These are phyloP conservation scores for Ambrosia hybrid DNA, from an alignment of 140 eudicot species.

Conservation along the genomic window DNA sequence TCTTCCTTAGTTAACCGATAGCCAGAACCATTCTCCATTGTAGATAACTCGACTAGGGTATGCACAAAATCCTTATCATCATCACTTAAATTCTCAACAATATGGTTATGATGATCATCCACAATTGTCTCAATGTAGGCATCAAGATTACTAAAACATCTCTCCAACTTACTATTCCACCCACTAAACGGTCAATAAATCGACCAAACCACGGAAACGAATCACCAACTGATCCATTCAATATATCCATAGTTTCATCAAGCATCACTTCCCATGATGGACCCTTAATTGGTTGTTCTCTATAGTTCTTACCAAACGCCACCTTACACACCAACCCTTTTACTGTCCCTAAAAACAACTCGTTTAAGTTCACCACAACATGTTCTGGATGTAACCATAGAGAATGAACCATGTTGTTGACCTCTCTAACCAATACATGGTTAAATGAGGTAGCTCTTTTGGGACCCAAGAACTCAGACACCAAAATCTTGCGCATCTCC, in stretches of 20 bases:
- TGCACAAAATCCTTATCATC: conserved; percentile 27
- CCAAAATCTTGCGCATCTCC: conserved; percentile 31
- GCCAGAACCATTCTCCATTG: background rate
- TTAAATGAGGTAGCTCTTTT: conserved; percentile 31
- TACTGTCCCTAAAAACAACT: background rate
- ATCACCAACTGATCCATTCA: conserved; percentile 26
- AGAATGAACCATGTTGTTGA: conserved; percentile 10
- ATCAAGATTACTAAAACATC: conserved; percentile 25
- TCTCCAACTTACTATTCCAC: conserved; percentile 15
- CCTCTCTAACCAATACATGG: conserved; percentile 17
- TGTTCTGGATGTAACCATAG: background rate
- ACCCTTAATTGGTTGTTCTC: conserved; percentile 21
- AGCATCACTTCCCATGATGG: conserved; percentile 16
- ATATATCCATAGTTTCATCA: conserved; percentile 21
- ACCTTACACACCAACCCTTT: conserved; percentile 25
- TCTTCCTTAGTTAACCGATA: conserved; percentile 18
- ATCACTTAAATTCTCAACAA: background rate
- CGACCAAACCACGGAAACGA: conserved; percentile 26
- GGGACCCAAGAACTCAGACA: conserved; percentile 29
- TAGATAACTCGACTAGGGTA: background rate
- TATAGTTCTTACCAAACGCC: conserved; percentile 39
- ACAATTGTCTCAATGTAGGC: conserved; percentile 25
- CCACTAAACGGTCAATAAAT: conserved; percentile 27
- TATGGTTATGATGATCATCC: conserved; percentile 17
- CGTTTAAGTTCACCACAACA: conserved; percentile 20